Evolutionary conservation across 768 basidiomycete species (phyloP).

Genomic region (Hygrocybe punicea): DNA sequence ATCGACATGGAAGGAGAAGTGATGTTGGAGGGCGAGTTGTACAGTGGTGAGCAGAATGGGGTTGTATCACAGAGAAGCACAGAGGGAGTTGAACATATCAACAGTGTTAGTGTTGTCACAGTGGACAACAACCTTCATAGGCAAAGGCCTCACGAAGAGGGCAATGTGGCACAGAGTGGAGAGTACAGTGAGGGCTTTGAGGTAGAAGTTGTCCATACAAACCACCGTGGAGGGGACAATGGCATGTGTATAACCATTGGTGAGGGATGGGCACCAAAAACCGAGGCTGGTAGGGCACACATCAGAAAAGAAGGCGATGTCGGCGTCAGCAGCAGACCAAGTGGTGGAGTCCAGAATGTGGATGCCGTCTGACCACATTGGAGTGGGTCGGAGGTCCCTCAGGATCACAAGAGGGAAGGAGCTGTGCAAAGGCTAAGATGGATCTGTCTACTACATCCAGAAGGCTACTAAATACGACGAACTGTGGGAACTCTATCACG

Average conservation of each 20-base stretch:
- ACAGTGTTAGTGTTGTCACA: constrained; percentile 36
- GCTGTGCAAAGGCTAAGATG: too few relatives aligned
- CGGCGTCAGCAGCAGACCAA: background rate
- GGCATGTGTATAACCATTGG: background rate
- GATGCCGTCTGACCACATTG: background rate
- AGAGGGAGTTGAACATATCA: constrained; percentile 29
- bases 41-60: constrained; percentile 14
- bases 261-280: background rate
- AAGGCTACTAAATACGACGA: too few relatives aligned
- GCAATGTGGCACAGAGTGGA: background rate
- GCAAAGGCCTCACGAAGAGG: background rate
- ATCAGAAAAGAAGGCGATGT: background rate
- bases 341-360: background rate
- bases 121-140: constrained; percentile 11
- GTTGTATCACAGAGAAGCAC: constrained; percentile 14
- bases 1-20: constrained; percentile 21
- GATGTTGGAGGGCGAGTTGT: constrained; percentile 1
- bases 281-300: background rate
- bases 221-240: background rate
- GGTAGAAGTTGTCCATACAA: background rate
- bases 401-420: too few relatives aligned
- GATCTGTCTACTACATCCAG: too few relatives aligned
- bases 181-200: background rate
- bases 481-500: too few relatives aligned
- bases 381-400: too few relatives aligned